These are phyloP conservation scores for Baeospora myosura DNA, from an alignment of 1,284 basidiomycete genomes.

Conservation along the genomic window DNA sequence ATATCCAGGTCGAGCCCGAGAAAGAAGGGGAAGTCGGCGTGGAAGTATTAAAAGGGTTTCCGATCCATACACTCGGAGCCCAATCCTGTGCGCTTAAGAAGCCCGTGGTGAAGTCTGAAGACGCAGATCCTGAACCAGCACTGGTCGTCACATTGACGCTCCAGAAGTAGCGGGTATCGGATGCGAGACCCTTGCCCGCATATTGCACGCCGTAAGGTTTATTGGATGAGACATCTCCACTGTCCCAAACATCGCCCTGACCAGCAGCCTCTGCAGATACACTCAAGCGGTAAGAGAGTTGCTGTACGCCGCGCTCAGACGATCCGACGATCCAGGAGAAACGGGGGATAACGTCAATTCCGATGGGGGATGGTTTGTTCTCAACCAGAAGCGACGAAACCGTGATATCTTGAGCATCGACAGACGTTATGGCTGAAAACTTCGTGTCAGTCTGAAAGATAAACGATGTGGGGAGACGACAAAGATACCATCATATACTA, in stretches of 20 bases:
- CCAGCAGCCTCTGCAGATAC: slow-evolving; percentile 15
- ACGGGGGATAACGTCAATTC: slow-evolving; percentile 16
- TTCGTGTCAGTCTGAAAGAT: no score
- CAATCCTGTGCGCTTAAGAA: slow-evolving; percentile 18
- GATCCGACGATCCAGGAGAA: slow-evolving; percentile 22
- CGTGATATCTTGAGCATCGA: no score
- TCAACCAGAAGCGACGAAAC: slow-evolving; percentile 14
- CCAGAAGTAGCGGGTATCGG: slow-evolving; percentile 23
- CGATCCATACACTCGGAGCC: slow-evolving; percentile 20
- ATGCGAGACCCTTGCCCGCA: slow-evolving; percentile 16
- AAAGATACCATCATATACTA: no score
- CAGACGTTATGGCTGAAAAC: no score
- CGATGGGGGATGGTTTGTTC: slow-evolving; percentile 15
- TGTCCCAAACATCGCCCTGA: slow-evolving; percentile 19
- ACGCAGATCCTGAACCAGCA: slow-evolving; percentile 17
- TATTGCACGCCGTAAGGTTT: slow-evolving; percentile 20
- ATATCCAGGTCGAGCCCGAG: slow-evolving; percentile 23
- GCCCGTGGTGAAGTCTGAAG: slow-evolving; percentile 22
- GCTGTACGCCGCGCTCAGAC: slow-evolving; percentile 11
- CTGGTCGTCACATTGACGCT: slow-evolving; percentile 17
- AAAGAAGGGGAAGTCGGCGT: slow-evolving; percentile 13
- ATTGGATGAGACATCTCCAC: slow-evolving; percentile 16
- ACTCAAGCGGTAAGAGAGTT: slow-evolving; percentile 18
- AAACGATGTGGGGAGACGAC: no score
- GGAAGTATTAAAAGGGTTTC: slow-evolving; percentile 15